phyloP scores from a whole-genome alignment of 2,329 filamentous ascomycete species.

The Aspergillus sp. region DNA sequence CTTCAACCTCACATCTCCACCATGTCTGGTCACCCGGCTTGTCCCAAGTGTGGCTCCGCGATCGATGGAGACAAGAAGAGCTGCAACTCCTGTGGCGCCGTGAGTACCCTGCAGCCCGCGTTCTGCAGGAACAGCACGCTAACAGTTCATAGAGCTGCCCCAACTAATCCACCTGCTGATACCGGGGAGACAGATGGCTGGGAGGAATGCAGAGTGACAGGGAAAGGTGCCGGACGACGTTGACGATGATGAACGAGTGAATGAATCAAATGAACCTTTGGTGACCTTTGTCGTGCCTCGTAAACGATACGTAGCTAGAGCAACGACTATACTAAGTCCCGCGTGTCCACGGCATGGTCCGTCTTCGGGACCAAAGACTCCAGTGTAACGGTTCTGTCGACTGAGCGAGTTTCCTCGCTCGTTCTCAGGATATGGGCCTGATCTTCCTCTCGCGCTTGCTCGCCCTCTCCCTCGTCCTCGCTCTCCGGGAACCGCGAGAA shows the following conservation, averaged over 20 bases:
- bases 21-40: slow-evolving; percentile 22
- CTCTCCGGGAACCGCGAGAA: slow-evolving; percentile 24
- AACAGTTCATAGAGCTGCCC: slow-evolving; percentile 17
- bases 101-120: slow-evolving; percentile 5
- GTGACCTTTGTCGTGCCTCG: not conserved
- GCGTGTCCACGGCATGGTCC: slow-evolving; percentile 5
- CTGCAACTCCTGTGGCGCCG: slow-evolving; percentile 27
- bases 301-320: not conserved
- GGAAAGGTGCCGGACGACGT: not conserved
- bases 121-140: not conserved
- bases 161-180: slow-evolving; percentile 9
- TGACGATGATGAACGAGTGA: slow-evolving; percentile 4
- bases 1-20: too few relatives aligned
- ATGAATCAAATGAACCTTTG: slow-evolving; percentile 8
- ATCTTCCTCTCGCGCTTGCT: slow-evolving; percentile 5
- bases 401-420: slow-evolving; percentile 8
- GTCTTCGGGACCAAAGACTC: not conserved
- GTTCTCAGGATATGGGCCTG: slow-evolving; percentile 10
- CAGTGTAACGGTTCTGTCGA: not conserved
- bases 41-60: slow-evolving; percentile 24
- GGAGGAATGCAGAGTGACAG: not conserved
- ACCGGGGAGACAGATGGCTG: not conserved
- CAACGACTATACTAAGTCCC: slow-evolving; percentile 10
- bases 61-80: slow-evolving; percentile 27
- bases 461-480: slow-evolving; percentile 6